These are phyloP conservation scores for Magnusiomyces fungicola DNA, from an alignment of 1,139 yeast species.

Conservation along the genomic window DNA sequence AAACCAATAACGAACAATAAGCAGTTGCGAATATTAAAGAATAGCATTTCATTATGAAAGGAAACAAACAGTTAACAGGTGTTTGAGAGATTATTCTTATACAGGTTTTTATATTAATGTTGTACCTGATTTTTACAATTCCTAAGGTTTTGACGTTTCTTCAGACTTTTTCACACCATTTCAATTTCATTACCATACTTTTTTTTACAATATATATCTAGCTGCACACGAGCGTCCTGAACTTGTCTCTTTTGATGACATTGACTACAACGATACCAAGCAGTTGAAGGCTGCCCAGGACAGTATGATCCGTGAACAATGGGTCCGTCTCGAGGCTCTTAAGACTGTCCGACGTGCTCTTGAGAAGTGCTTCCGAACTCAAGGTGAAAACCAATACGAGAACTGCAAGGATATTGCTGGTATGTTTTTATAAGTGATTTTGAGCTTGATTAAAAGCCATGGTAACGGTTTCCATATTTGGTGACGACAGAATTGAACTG, in stretches of 20 bases:
- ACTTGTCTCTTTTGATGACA: conserved; percentile 75
- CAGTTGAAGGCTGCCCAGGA: conserved; percentile 68
- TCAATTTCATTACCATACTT: neutral
- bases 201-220: conserved; percentile 2
- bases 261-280: conserved; percentile 60
- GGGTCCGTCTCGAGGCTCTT: conserved; percentile 63
- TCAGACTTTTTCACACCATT: neutral
- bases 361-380: conserved; percentile 52
- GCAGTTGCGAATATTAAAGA: neutral
- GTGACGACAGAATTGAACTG: neutral
- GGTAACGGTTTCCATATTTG: too few species aligned
- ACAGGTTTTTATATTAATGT: neutral
- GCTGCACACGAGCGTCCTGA: conserved; percentile 57
- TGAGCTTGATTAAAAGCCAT: too few species aligned
- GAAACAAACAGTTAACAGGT: neutral
- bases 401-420: conserved; percentile 71
- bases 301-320: conserved; percentile 72
- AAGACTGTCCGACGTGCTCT: conserved; percentile 67
- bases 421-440: conserved; percentile 21
- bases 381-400: conserved; percentile 68
- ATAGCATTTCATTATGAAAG: neutral
- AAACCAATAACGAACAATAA: neutral
- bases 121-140: too few species aligned
- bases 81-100: neutral
- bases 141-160: neutral